Evolutionary conservation across 495 filamentous ascomycete species (phyloP).

Genomic region (Aspergillus baeticus): DNA sequence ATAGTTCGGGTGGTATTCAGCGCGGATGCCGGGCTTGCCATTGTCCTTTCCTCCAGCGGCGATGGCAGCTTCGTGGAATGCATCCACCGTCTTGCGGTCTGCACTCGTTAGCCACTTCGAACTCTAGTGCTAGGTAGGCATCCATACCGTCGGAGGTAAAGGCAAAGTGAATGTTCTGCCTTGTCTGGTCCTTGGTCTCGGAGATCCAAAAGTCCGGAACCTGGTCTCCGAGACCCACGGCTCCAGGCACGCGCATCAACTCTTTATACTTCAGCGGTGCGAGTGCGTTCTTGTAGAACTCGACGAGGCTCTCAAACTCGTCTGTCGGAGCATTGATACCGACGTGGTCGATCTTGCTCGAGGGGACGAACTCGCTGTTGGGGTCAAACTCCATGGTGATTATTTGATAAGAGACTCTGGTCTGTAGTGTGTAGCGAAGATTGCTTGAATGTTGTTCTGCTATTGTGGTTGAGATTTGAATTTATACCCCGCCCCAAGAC

Average conservation of each 20-base stretch:
- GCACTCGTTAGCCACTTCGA: background rate
- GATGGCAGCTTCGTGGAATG: slow-evolving; percentile 40
- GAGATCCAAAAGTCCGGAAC: slow-evolving; percentile 44
- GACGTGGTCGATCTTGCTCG: slow-evolving; percentile 27
- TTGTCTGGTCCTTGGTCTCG: slow-evolving; percentile 8
- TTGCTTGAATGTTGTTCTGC: background rate
- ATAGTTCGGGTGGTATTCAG: slow-evolving; percentile 39
- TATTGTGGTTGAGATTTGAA: no score
- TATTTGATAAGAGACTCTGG: no score
- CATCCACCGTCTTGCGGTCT: slow-evolving; percentile 38
- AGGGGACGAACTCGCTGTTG: background rate
- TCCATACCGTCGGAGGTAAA: slow-evolving; percentile 18
- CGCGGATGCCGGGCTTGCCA: slow-evolving; percentile 44
- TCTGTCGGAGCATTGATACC: slow-evolving; percentile 19
- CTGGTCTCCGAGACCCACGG: slow-evolving; percentile 23
- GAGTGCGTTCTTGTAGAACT: slow-evolving; percentile 40
- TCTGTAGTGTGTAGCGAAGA: no score
- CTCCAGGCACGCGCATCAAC: slow-evolving; percentile 22
- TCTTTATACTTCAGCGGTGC: slow-evolving; percentile 38
- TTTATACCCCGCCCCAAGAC: no score
- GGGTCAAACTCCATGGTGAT: slow-evolving; percentile 1
- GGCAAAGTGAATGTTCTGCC: slow-evolving; percentile 20
- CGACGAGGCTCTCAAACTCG: slow-evolving; percentile 29
- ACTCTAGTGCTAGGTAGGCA: background rate
- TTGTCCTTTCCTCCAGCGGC: slow-evolving; percentile 46